These are phyloP conservation scores for Chrysosporium queenslandicum DNA, from an alignment of 2,329 filamentous ascomycete genomes.

Conservation along the genomic window DNA sequence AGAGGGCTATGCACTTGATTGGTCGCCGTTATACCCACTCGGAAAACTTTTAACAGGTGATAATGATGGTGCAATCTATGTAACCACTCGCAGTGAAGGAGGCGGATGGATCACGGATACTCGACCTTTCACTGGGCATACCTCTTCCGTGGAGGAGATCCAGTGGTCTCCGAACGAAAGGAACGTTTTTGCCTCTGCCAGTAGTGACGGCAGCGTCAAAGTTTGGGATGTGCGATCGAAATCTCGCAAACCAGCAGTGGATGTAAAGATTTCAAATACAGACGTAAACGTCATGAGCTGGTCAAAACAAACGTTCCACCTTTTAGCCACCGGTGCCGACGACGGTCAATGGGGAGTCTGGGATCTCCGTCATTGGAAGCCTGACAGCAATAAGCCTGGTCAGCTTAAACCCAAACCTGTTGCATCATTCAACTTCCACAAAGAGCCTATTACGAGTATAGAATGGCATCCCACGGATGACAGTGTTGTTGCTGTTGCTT, in stretches of 20 bases:
- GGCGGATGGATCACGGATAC: constrained; percentile 84
- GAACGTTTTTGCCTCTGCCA: constrained; percentile 89
- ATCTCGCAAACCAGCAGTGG: constrained; percentile 75
- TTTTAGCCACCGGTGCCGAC: constrained; percentile 85
- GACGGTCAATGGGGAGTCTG: constrained; percentile 92
- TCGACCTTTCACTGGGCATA: constrained; percentile 73
- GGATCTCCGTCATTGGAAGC: constrained; percentile 94
- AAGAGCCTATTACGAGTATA: constrained; percentile 87
- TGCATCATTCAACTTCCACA: constrained; percentile 91
- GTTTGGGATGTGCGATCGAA: constrained; percentile 94
- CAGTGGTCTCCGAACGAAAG: constrained; percentile 93
- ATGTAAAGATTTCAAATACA: constrained; percentile 67
- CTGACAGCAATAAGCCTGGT: constrained; percentile 41
- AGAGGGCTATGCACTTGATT: constrained; percentile 95
- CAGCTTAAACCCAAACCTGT: constrained; percentile 60
- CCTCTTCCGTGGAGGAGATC: constrained; percentile 78
- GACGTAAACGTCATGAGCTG: constrained; percentile 97
- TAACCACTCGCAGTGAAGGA: constrained; percentile 74
- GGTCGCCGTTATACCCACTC: constrained; percentile 70
- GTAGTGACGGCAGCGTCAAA: constrained; percentile 86
- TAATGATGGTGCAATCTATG: constrained; percentile 78
- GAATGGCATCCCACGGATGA: constrained; percentile 98
- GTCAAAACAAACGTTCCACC: constrained; percentile 77
- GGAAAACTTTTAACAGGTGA: constrained; percentile 89
- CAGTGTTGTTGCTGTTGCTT: constrained; percentile 84